Conservation (phyloP, 805 yeast species). For the Myxozyma mucilagina region DNA sequence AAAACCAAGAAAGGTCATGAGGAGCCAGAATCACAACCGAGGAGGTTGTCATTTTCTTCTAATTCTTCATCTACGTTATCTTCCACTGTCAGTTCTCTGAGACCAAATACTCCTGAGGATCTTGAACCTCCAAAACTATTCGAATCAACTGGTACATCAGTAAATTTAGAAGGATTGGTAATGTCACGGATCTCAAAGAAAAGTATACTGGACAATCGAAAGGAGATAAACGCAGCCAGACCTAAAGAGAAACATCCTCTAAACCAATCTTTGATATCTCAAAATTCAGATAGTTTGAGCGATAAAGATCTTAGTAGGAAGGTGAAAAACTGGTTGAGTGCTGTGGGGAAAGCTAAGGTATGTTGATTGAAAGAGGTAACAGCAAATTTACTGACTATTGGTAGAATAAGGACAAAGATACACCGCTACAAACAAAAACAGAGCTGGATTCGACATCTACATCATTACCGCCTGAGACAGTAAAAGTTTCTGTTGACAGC, state of each 20-base stretch:
- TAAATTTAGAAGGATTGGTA: neutral
- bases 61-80: neutral
- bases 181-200: constrained; percentile 1
- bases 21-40: neutral
- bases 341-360: neutral
- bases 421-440: too few species aligned
- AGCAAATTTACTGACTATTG: too few species aligned
- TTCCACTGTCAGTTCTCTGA: neutral
- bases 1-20: neutral
- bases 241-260: neutral
- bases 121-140: neutral
- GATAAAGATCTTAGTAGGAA: neutral
- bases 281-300: neutral
- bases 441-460: neutral
- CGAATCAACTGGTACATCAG: neutral
- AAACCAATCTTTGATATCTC: neutral
- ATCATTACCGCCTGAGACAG: neutral
- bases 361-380: too few species aligned
- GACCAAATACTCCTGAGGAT: constrained; percentile 2
- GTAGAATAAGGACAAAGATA: too few species aligned
- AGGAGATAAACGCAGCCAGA: neutral
- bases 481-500: neutral
- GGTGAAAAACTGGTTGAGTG: neutral
- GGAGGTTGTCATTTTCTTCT: neutral
- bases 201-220: neutral